A percentile compares a stretch with the other conserved stretches of the same genome.
phyloP scores from a whole-genome alignment of 768 basidiomycete genomes.

The Leucocoprinus sp. region DNA sequence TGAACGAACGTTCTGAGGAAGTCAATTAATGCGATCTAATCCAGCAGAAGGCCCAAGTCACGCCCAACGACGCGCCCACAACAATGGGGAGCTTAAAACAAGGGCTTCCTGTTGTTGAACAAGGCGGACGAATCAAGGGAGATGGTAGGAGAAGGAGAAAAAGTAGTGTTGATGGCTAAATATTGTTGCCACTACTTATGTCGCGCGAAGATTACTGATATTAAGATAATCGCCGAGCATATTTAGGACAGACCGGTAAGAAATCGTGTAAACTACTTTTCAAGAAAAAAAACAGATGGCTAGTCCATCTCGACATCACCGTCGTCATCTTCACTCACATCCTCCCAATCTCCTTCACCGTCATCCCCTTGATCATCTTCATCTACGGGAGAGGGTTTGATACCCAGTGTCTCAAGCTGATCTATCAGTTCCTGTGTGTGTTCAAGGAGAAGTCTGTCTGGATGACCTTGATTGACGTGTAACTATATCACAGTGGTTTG shows the following conservation, averaged over 20 bases:
- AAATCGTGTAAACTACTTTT: conserved; percentile 1
- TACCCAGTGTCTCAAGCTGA: conserved; percentile 58
- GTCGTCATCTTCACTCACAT: conserved; percentile 49
- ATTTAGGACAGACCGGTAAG: too few species aligned
- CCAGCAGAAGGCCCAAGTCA: too few species aligned
- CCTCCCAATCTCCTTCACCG: conserved; percentile 59
- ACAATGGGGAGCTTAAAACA: too few species aligned
- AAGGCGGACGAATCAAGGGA: too few species aligned
- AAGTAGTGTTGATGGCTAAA: background rate
- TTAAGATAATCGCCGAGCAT: too few species aligned
- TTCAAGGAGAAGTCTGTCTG: conserved; percentile 66
- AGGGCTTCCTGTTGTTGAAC: too few species aligned
- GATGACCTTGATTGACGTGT: conserved; percentile 62
- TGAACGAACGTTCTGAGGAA: too few species aligned
- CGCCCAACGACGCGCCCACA: too few species aligned
- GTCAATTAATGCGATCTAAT: too few species aligned
- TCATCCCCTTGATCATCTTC: conserved; percentile 43
- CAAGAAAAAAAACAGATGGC: background rate
- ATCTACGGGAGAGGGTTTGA: conserved; percentile 53
- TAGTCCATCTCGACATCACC: conserved; percentile 53
- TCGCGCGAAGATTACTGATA: too few species aligned
- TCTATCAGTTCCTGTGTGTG: conserved; percentile 69
- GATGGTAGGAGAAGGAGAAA: conserved; percentile 4
- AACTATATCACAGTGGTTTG: conserved; percentile 34
- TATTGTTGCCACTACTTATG: background rate